Conservation (phyloP, 176 grass and related monocot genomes). For the Aechmea fasciata region DNA sequence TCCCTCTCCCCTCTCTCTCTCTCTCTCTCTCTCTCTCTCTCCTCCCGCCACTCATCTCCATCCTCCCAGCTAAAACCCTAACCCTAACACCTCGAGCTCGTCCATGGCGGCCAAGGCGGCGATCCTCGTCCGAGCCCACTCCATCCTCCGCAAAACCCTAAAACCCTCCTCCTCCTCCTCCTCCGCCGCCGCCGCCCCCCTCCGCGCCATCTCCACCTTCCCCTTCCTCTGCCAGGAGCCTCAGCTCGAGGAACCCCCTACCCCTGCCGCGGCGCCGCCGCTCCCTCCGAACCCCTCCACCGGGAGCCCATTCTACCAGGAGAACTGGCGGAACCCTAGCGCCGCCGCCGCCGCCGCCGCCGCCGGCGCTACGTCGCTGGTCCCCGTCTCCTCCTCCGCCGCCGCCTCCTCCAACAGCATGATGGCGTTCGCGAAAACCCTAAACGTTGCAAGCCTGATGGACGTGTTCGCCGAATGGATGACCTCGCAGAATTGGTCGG, state of each 20-base stretch:
- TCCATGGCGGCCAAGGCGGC: conserved; percentile 53
- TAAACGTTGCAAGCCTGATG: conserved; percentile 43
- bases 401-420: not conserved
- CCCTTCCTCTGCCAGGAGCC: conserved; percentile 60
- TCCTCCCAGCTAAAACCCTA: conserved; percentile 44
- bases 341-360: conserved; percentile 10
- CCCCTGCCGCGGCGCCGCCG: conserved; percentile 24
- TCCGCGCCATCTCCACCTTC: conserved; percentile 46
- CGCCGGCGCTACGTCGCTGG: conserved; percentile 33
- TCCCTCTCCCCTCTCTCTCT: conserved; percentile 30
- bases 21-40: too few species aligned
- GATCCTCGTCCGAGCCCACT: conserved; percentile 43
- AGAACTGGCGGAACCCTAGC: conserved; percentile 78
- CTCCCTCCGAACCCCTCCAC: conserved; percentile 74
- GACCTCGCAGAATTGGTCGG: conserved; percentile 61
- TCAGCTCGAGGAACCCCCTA: conserved; percentile 33
- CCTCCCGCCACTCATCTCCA: conserved; percentile 5
- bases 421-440: conserved; percentile 32
- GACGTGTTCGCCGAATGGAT: conserved; percentile 53
- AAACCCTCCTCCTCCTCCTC: conserved; percentile 4
- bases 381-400: conserved; percentile 12
- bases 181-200: conserved; percentile 18
- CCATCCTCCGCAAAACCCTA: conserved; percentile 11
- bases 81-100: conserved; percentile 15
- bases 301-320: conserved; percentile 72